Evolutionary conservation across 768 basidiomycete genomes (phyloP).

Genomic region (Calocybe indica): DNA sequence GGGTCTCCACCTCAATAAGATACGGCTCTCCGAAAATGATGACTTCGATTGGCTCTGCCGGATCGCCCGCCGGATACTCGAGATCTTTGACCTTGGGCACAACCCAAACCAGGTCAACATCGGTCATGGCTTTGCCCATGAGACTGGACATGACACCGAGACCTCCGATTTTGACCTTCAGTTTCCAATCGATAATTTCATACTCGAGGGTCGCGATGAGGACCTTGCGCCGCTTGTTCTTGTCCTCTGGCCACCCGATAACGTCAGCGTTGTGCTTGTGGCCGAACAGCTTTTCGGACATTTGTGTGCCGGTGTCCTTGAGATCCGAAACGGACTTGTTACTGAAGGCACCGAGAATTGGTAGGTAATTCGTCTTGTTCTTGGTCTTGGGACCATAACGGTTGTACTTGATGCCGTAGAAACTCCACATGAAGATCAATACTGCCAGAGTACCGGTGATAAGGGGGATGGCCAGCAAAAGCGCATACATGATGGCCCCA

Average conservation of each 20-base stretch:
- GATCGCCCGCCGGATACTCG: conserved; percentile 88
- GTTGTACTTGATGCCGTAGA: conserved; percentile 95
- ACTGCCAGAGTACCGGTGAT: conserved; percentile 83
- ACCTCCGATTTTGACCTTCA: conserved; percentile 97
- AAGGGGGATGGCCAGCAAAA: conserved; percentile 75
- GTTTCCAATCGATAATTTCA: conserved; percentile 95
- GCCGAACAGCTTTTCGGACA: conserved; percentile 72
- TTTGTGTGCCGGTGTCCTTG: conserved; percentile 50
- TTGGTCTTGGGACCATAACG: conserved; percentile 81
- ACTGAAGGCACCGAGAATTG: conserved; percentile 65
- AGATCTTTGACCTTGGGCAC: conserved; percentile 92
- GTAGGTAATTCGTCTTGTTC: conserved; percentile 75
- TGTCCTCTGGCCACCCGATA: conserved; percentile 96
- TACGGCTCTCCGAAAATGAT: conserved; percentile 96
- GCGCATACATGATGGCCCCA: conserved; percentile 83
- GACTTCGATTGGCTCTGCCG: conserved; percentile 91
- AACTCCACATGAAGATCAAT: conserved; percentile 87
- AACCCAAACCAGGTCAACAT: conserved; percentile 93
- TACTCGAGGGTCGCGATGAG: conserved; percentile 92
- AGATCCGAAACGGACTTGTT: conserved; percentile 67
- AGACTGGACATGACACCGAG: conserved; percentile 96
- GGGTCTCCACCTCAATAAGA: conserved; percentile 92
- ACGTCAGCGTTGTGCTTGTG: conserved; percentile 61
- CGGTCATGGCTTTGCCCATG: conserved; percentile 98
- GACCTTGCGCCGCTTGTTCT: conserved; percentile 85